These are phyloP conservation scores for Blastobotrys illinoisensis DNA, from an alignment of 1,139 yeast genomes.

Conservation along the genomic window DNA sequence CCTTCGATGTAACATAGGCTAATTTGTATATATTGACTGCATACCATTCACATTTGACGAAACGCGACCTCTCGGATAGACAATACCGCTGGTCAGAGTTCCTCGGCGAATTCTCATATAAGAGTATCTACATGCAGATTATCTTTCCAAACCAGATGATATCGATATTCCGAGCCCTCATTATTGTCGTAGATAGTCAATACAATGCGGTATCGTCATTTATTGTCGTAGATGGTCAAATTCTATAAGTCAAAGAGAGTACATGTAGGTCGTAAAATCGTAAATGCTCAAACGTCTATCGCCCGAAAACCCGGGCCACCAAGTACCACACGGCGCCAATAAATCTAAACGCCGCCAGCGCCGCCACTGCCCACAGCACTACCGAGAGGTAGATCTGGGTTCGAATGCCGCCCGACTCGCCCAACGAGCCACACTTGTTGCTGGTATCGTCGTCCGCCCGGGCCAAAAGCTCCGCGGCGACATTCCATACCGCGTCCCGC, in stretches of 20 bases:
- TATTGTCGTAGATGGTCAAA: not conserved
- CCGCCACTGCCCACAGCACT: slow-evolving; percentile 75
- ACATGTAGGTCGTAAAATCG: not conserved
- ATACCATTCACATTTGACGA: no score
- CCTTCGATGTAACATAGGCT: not conserved
- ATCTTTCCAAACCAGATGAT: no score
- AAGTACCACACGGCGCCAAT: slow-evolving; percentile 42
- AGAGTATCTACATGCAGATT: no score
- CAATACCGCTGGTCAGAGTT: no score
- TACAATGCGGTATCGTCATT: not conserved
- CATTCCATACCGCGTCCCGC: not conserved
- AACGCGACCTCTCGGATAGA: no score
- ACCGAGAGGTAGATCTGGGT: slow-evolving; percentile 56
- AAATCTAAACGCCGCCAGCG: slow-evolving; percentile 63
- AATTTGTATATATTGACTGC: not conserved
- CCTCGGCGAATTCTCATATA: no score
- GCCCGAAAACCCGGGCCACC: slow-evolving; percentile 29
- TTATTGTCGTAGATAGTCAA: no score
- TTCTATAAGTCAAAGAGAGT: not conserved
- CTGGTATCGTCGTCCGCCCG: slow-evolving; percentile 10
- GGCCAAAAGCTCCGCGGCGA: slow-evolving; percentile 11
- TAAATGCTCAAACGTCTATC: slow-evolving; percentile 12
- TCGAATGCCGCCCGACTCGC: slow-evolving; percentile 22
- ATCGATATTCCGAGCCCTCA: no score
- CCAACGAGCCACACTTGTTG: slow-evolving; percentile 21